Evolutionary conservation across 371 early-diverging fungal species (phyloP).

Genomic region (Mortierella sp.): DNA sequence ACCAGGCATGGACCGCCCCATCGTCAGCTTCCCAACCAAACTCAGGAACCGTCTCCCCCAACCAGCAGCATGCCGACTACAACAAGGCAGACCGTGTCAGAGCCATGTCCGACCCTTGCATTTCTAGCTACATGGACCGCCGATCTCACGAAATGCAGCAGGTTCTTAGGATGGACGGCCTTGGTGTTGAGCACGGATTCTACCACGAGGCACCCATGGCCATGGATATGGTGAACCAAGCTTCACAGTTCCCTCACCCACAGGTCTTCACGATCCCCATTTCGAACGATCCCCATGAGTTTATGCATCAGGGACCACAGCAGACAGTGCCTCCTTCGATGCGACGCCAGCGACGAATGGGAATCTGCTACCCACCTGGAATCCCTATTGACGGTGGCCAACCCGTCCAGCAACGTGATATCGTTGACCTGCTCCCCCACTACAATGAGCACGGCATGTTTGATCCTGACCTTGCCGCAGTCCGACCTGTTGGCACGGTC

Average conservation of each 20-base stretch:
- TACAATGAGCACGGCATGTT: neutral
- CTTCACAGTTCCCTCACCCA: neutral
- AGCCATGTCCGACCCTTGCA: conserved; percentile 34
- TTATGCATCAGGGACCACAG: conserved; percentile 2
- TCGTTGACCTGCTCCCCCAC: neutral
- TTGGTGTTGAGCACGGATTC: neutral
- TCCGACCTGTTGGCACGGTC: neutral
- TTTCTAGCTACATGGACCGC: neutral
- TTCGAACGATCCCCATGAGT: neutral
- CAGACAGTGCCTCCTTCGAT: neutral
- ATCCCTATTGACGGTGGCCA: neutral
- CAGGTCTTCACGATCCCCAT: neutral
- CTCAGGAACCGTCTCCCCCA: conserved; percentile 5
- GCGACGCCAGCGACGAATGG: conserved; percentile 14
- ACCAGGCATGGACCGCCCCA: neutral
- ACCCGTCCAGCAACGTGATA: neutral
- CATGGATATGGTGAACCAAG: neutral
- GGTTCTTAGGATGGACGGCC: neutral
- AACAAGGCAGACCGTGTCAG: conserved; percentile 14
- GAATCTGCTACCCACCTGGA: neutral
- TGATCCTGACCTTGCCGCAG: neutral
- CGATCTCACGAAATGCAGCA: neutral
- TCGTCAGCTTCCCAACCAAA: conserved; percentile 5
- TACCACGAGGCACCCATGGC: neutral
- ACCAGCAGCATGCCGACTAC: neutral